A percentile compares a stretch with the other conserved stretches of the same genome.
phyloP scores from a whole-genome alignment of 192 early-diverging fungal genomes.

The Gonapodya prolifera region DNA sequence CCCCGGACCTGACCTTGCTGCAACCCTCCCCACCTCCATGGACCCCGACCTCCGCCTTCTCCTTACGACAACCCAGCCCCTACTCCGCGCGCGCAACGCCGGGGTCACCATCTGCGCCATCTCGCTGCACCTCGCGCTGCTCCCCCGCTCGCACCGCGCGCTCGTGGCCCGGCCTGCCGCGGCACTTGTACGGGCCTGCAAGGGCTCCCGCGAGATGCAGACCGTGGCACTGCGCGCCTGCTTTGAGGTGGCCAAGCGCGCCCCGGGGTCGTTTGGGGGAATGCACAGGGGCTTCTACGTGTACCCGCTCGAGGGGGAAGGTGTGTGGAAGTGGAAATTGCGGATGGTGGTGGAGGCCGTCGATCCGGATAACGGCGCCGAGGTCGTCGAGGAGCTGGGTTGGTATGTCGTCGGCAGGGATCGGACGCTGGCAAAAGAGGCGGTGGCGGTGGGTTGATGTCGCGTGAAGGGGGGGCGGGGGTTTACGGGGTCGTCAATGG shows the following conservation, averaged over 20 bases:
- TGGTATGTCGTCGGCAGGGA: neutral
- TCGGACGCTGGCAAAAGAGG: neutral
- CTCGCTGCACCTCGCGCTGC: neutral
- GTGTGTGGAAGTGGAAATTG: conserved; percentile 37
- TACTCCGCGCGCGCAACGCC: conserved; percentile 75
- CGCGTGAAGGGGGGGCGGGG: neutral
- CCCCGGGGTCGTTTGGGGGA: conserved; percentile 56
- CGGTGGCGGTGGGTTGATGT: conserved; percentile 52
- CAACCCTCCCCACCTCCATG: conserved; percentile 18
- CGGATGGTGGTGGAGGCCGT: conserved; percentile 65
- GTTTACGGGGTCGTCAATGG: neutral
- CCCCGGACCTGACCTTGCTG: too few relatives aligned
- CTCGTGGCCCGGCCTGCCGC: neutral
- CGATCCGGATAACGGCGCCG: conserved; percentile 44
- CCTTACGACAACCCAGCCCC: conserved; percentile 46
- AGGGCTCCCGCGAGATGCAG: conserved; percentile 20
- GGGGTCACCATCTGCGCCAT: conserved; percentile 32
- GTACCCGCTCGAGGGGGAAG: conserved; percentile 22
- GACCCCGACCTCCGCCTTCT: conserved; percentile 75
- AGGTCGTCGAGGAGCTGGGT: neutral
- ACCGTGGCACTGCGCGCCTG: conserved; percentile 17
- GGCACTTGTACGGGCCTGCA: conserved; percentile 9
- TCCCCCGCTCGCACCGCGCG: neutral
- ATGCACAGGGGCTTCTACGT: conserved; percentile 72
- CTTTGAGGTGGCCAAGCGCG: conserved; percentile 25